These are phyloP conservation scores for Suillus bovinus DNA, from an alignment of 768 basidiomycete genomes.

Conservation along the genomic window DNA sequence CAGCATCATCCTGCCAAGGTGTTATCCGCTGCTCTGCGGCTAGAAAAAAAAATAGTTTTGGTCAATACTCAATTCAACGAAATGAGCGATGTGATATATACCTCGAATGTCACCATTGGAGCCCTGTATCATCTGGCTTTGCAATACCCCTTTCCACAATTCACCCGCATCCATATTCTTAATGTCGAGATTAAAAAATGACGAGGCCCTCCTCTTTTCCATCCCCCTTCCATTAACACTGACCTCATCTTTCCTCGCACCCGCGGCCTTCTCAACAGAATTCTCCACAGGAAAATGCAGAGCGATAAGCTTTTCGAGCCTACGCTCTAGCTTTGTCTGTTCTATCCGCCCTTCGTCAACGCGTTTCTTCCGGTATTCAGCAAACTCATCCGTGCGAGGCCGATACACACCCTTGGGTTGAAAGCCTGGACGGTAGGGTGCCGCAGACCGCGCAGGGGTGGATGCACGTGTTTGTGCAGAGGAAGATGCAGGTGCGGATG, in stretches of 20 bases:
- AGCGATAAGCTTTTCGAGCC: conserved; percentile 84
- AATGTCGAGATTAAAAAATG: conserved; percentile 74
- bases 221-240: conserved; percentile 9
- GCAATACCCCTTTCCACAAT: conserved; percentile 66
- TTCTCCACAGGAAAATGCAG: conserved; percentile 58
- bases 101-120: conserved; percentile 70
- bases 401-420: conserved; percentile 87
- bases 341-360: conserved; percentile 64
- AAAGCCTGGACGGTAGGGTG: conserved; percentile 88
- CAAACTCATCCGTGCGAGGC: conserved; percentile 81
- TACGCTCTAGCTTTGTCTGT: conserved; percentile 78
- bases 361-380: conserved; percentile 37
- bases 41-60: conserved; percentile 24
- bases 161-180: conserved; percentile 66
- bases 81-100: conserved; percentile 25
- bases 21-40: conserved; percentile 90
- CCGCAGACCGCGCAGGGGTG: conserved; percentile 31
- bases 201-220: conserved; percentile 53
- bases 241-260: conserved; percentile 17
- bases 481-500: conserved; percentile 18
- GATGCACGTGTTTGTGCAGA: conserved; percentile 23
- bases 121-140: conserved; percentile 41
- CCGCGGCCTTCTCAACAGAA: conserved; percentile 15
- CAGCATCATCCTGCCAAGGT: conserved; percentile 88
- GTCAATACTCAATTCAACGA: conserved; percentile 8